Base-by-base conservation (phyloP, 345 rosid species). In the Hypericum perforatum region DNA sequence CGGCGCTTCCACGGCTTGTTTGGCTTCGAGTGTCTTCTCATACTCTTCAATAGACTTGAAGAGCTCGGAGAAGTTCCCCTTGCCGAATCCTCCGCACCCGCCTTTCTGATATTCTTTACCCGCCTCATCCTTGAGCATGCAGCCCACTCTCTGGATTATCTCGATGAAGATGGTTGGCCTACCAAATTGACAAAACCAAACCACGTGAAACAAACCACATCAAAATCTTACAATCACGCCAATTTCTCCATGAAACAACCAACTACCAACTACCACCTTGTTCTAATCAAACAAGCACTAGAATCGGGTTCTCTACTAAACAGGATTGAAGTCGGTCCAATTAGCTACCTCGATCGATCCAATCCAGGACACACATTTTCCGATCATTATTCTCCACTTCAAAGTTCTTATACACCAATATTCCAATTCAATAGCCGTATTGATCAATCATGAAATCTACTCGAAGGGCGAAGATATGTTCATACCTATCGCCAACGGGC, bases 101-200 rank as follows among this genome's bases (percentile, higher is more conserved):
- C 97, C 94, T 66, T 81, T 90, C 70, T 86, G 95, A 63, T 82
- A 82, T 22, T 15, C 68, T 63, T 75, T 84, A 52, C 95, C 97
- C 40, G 67, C 56, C 36, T 82, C 82, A 58, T 86, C 91, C 66
- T 75, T 67, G 37, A 70, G 59, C 86, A 80, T 79, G 64, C 97
- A 90, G 48, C 95, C 97, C 1, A 86, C 39, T 58, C 97, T 77
- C 76, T 86, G 97, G 9, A 90, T 90, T 69, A 90, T 90, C 80
- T 90, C 97, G 48, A 90, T 67, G 61, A 90, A 90, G n/a, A 90
- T 82, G 9, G 95, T 90, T 52, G 95, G 97, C 81, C 97, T 86
- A 75, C 45, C 22, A 61, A 38, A 37, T 15, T 9, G 13, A 3
- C 3, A 9, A 11, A 41, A 1, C 32, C 32, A 22, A 22, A 22